Percentiles rank a stretch among this genome's conserved stretches.
Conservation (phyloP, 192 early-diverging fungal species). For the Backusella circina region DNA sequence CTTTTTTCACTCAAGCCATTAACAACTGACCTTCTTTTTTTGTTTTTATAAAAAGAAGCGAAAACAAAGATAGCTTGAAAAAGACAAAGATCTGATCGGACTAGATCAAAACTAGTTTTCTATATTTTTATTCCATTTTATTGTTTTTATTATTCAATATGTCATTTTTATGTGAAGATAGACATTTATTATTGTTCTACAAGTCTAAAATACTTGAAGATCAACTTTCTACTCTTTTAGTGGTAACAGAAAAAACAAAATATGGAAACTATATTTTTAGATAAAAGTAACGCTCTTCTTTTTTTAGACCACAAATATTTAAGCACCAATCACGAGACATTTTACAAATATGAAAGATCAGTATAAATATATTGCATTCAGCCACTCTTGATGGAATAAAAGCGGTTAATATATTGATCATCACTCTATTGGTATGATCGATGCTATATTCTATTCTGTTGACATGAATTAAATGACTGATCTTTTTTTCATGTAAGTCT, state of each 20-base stretch:
- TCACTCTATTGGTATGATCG: not conserved
- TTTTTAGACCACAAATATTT: not conserved
- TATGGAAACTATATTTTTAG: not conserved
- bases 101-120: not conserved
- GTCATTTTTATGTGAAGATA: not conserved
- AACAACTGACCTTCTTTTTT: not conserved
- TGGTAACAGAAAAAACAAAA: not conserved
- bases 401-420: not conserved
- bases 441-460: not conserved
- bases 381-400: not conserved
- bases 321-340: not conserved
- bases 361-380: not conserved
- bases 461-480: not conserved
- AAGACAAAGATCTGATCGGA: not conserved
- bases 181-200: not conserved
- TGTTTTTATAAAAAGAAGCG: not conserved
- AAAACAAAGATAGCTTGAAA: not conserved
- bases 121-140: not conserved
- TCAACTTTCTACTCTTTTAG: not conserved
- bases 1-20: not conserved
- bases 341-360: not conserved
- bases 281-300: not conserved
- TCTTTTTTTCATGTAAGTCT: not conserved
- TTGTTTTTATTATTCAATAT: not conserved
- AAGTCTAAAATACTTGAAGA: not conserved